A percentile compares a stretch with the other conserved stretches of the same genome.
These are phyloP conservation scores for Seiridium unicorne DNA, from an alignment of 2,329 filamentous ascomycete genomes.

Conservation along the genomic window DNA sequence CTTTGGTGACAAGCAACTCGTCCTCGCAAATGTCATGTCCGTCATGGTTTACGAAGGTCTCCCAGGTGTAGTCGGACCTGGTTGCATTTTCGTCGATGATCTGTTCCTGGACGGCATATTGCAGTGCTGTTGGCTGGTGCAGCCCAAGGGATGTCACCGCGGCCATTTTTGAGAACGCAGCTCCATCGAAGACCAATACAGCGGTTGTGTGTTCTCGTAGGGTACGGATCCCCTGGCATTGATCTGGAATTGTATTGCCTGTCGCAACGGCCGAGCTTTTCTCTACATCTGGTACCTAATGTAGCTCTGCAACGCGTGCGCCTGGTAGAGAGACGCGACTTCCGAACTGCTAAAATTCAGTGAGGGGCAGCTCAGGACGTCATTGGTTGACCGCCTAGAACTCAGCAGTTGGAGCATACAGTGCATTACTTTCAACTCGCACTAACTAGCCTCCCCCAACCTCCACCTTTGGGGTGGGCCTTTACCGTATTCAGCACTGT, in stretches of 20 bases:
- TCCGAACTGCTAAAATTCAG: background rate
- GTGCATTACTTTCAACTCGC: background rate
- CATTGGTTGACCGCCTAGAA: background rate
- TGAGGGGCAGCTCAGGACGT: background rate
- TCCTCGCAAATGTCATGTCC: conserved; percentile 57
- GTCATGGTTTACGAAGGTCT: conserved; percentile 48
- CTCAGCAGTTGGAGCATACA: background rate
- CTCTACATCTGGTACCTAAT: background rate
- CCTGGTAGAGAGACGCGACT: background rate
- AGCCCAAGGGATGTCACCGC: conserved; percentile 86
- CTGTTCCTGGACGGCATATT: conserved; percentile 78
- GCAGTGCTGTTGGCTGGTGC: conserved; percentile 81
- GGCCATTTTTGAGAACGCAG: conserved; percentile 61
- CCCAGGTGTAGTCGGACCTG: conserved; percentile 72
- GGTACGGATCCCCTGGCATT: background rate
- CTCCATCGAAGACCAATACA: conserved; percentile 15
- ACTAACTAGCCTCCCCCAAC: background rate
- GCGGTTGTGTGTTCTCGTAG: no score
- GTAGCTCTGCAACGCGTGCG: background rate
- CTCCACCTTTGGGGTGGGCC: no score
- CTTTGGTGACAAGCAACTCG: conserved; percentile 74
- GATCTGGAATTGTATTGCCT: background rate
- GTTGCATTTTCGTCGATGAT: conserved; percentile 69
- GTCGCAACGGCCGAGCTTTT: background rate
- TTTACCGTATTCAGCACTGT: no score